Conservation (phyloP, 257 asterid genomes). For the Prunella vulgaris region DNA sequence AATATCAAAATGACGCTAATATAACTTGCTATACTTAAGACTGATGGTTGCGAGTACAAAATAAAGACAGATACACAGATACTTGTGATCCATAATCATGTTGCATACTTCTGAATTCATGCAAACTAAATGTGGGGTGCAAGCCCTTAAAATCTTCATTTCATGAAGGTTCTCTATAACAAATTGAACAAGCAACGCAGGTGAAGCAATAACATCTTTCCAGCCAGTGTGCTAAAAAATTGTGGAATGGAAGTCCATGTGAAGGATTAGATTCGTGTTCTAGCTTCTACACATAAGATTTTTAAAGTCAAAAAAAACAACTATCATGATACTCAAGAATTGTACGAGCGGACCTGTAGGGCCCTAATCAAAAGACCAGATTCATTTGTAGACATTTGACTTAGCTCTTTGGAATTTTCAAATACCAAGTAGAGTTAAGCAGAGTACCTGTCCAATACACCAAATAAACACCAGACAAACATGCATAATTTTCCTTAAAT, state of each 20-base stretch:
- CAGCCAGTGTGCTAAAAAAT: neutral
- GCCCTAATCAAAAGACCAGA: neutral
- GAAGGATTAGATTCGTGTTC: neutral
- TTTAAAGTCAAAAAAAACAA: neutral
- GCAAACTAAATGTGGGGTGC: neutral
- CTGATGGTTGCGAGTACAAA: neutral
- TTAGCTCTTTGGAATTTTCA: neutral
- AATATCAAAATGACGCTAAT: neutral
- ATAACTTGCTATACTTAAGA: slow-evolving; percentile 9
- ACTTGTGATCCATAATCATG: neutral
- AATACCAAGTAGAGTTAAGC: slow-evolving; percentile 1
- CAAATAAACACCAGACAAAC: slow-evolving; percentile 13
- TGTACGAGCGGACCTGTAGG: neutral
- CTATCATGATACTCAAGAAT: neutral
- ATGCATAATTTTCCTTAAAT: neutral
- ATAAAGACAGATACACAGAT: neutral
- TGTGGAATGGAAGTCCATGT: slow-evolving; percentile 5
- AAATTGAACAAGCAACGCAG: neutral
- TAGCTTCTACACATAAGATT: neutral
- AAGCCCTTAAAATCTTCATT: slow-evolving; percentile 2
- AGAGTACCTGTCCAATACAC: slow-evolving; percentile 7
- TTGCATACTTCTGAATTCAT: neutral
- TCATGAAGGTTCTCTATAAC: neutral
- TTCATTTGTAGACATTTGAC: neutral
- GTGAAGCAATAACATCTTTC: slow-evolving; percentile 9